Percentiles rank a stretch among this genome's conserved stretches.
These are phyloP conservation scores for Endotrypanum monterogeii DNA, from an alignment of 208 protist species.

Conservation along the genomic window DNA sequence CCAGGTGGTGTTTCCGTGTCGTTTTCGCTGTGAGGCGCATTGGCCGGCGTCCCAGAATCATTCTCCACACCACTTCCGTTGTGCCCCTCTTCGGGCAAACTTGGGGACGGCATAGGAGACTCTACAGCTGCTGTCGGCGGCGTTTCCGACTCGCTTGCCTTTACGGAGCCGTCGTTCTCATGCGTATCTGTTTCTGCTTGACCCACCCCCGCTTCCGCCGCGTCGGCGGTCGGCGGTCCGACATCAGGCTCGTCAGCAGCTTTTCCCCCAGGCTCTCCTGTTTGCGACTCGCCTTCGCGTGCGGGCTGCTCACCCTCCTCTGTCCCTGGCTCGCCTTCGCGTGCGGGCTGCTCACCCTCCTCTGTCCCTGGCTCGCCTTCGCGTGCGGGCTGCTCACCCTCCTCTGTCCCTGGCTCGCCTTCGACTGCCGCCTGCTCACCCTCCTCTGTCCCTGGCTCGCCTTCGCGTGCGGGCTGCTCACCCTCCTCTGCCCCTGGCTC, in stretches of 20 bases:
- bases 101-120: constrained; percentile 3
- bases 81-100: not conserved
- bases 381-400: not conserved
- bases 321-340: not conserved
- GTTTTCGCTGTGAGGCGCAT: constrained; percentile 1
- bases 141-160: not conserved
- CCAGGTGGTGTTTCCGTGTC: constrained; percentile 7
- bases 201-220: constrained; percentile 9
- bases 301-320: not conserved
- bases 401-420: not conserved
- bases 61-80: not conserved
- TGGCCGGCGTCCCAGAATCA: not conserved
- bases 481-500: not conserved
- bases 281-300: not conserved
- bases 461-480: not conserved
- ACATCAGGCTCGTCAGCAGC: not conserved
- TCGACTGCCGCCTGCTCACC: not conserved
- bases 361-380: not conserved
- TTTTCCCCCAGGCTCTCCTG: constrained; percentile 1
- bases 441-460: not conserved
- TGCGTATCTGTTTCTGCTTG: not conserved
- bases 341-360: not conserved
- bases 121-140: constrained; percentile 9
- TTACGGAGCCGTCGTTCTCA: constrained; percentile 2
- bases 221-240: not conserved